A percentile compares a stretch with the other conserved stretches of the same genome.
These are phyloP conservation scores for Farysia itapuensis DNA, from an alignment of 1,284 basidiomycete genomes.

Conservation along the genomic window DNA sequence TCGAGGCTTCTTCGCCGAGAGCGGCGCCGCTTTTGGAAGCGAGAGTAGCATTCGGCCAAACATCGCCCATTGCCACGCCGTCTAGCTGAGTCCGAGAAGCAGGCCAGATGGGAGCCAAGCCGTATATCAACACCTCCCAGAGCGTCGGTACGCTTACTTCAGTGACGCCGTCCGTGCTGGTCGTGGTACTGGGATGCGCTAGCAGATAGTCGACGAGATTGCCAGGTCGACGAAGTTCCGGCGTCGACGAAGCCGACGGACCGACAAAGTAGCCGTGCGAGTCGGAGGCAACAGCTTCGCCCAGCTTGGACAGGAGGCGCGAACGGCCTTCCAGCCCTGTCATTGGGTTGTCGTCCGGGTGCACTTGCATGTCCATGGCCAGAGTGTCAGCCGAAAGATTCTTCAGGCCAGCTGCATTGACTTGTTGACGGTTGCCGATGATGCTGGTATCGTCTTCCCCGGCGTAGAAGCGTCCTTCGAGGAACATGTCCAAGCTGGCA, in stretches of 20 bases:
- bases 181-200: constrained; percentile 57
- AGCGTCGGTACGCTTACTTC: constrained; percentile 61
- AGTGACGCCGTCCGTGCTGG: constrained; percentile 35
- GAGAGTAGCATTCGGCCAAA: constrained; percentile 68
- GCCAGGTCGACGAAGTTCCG: constrained; percentile 8
- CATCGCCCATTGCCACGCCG: constrained; percentile 77
- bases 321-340: constrained; percentile 85
- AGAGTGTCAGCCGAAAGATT: constrained; percentile 69
- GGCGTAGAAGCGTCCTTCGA: constrained; percentile 10
- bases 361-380: constrained; percentile 77
- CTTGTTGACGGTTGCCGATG: background rate
- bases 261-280: constrained; percentile 36
- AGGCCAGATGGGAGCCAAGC: constrained; percentile 86
- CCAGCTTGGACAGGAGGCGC: constrained; percentile 63
- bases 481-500: constrained; percentile 87
- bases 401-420: constrained; percentile 71
- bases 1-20: constrained; percentile 43
- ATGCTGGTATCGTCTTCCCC: background rate
- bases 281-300: constrained; percentile 28
- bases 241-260: background rate
- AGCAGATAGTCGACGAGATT: constrained; percentile 68
- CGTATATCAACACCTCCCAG: constrained; percentile 80
- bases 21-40: background rate
- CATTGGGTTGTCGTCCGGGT: constrained; percentile 73
- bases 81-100: constrained; percentile 69